phyloP scores from a whole-genome alignment of 2,329 filamentous ascomycete species.

The Fusarium robinianum region DNA sequence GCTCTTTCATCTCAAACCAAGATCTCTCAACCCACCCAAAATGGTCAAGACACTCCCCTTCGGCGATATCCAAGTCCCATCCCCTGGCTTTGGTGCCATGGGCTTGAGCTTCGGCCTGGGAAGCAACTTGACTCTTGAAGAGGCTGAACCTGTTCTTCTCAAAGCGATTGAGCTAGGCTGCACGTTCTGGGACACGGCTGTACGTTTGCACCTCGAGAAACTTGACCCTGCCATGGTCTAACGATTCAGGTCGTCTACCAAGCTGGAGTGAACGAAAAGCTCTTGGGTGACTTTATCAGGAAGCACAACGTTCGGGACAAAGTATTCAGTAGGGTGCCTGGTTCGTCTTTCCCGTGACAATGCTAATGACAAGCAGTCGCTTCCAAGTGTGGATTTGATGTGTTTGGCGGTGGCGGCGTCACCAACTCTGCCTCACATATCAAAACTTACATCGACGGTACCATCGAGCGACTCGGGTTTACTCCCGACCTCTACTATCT shows the following conservation, averaged over 20 bases:
- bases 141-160: slow-evolving; percentile 41
- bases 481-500: slow-evolving; percentile 52
- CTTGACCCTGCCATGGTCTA: not conserved
- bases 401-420: slow-evolving; percentile 41
- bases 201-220: not conserved
- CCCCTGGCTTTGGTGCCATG: slow-evolving; percentile 8
- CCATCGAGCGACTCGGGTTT: slow-evolving; percentile 53
- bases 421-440: slow-evolving; percentile 54
- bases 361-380: slow-evolving; percentile 43
- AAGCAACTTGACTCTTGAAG: slow-evolving; percentile 6
- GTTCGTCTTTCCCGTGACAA: too few relatives aligned
- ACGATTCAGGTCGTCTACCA: slow-evolving; percentile 48
- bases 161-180: slow-evolving; percentile 43
- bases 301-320: slow-evolving; percentile 56
- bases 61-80: slow-evolving; percentile 1
- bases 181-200: slow-evolving; percentile 20
- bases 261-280: slow-evolving; percentile 54
- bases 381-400: slow-evolving; percentile 52
- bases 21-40: too few relatives aligned
- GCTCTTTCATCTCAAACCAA: too few relatives aligned
- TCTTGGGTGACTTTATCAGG: slow-evolving; percentile 54
- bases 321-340: slow-evolving; percentile 46
- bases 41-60: slow-evolving; percentile 14
- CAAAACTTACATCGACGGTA: slow-evolving; percentile 53
- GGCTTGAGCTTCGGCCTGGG: slow-evolving; percentile 5